Evolutionary conservation across 2,329 filamentous ascomycete genomes (phyloP).

Genomic region (Fusarium staphyleae): DNA sequence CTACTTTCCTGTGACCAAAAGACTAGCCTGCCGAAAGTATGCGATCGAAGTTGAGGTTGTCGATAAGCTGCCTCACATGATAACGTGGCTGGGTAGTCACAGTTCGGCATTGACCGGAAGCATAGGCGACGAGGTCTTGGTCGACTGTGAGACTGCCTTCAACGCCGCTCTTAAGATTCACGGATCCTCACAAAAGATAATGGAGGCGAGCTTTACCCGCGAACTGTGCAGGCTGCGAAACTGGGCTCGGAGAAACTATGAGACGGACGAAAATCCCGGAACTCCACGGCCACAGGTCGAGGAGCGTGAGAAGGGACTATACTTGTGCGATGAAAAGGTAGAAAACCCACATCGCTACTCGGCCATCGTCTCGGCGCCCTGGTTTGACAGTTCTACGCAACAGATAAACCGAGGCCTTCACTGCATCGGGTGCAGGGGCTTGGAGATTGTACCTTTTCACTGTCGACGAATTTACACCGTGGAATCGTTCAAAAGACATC

Average conservation of each 20-base stretch:
- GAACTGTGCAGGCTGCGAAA: not conserved
- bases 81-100: not conserved
- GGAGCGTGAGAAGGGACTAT: not conserved
- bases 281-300: not conserved
- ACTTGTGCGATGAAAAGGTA: not conserved
- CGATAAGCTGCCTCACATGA: not conserved
- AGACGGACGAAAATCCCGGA: not conserved
- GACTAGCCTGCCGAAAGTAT: not conserved
- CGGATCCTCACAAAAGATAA: not conserved
- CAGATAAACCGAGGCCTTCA: not conserved
- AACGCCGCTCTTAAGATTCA: not conserved
- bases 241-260: not conserved
- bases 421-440: slow-evolving; percentile 1
- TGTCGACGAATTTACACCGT: slow-evolving; percentile 1
- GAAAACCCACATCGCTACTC: slow-evolving; percentile 7
- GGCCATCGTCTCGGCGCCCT: slow-evolving; percentile 2
- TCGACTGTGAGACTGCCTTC: slow-evolving; percentile 2
- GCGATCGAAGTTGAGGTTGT: not conserved
- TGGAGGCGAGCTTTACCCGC: not conserved
- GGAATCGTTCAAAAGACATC: not conserved
- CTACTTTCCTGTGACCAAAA: not conserved
- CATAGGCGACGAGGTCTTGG: not conserved
- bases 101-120: not conserved
- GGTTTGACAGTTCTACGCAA: slow-evolving; percentile 2
- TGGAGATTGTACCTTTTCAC: not conserved